phyloP scores from a whole-genome alignment of 2,329 filamentous ascomycete species.

The Talaromyces funiculosus region DNA sequence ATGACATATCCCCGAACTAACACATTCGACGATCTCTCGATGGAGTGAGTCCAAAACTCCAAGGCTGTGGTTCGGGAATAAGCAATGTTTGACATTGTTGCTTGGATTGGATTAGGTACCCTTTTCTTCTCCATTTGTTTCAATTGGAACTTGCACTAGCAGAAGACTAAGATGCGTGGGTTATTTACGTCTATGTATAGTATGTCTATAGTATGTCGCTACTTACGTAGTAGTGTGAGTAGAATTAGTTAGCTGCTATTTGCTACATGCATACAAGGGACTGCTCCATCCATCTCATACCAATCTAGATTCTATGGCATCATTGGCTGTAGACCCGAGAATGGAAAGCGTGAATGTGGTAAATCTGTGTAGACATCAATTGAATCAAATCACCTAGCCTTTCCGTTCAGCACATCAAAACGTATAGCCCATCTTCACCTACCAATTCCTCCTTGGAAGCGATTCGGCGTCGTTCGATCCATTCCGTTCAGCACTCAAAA shows the following conservation, averaged over 20 bases:
- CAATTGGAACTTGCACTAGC: not conserved
- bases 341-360: not conserved
- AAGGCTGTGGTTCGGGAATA: slow-evolving; percentile 6
- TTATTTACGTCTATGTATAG: no score
- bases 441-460: not conserved
- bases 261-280: not conserved
- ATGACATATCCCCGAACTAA: not conserved
- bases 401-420: not conserved
- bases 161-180: not conserved
- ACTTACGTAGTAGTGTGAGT: not conserved
- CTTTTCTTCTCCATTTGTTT: not conserved
- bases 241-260: not conserved
- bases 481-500: not conserved
- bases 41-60: not conserved
- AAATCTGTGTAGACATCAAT: not conserved
- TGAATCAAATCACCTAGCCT: not conserved
- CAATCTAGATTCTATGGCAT: not conserved
- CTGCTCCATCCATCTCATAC: not conserved
- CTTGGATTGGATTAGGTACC: not conserved
- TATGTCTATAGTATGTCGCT: not conserved
- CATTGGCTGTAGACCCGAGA: not conserved
- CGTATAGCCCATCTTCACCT: not conserved
- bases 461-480: not conserved
- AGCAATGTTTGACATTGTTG: not conserved
- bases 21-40: not conserved